Percentiles rank a stretch among this genome's conserved stretches.
These are phyloP conservation scores for Buxus sempervirens DNA, from an alignment of 164 flowering plant species.

Conservation along the genomic window DNA sequence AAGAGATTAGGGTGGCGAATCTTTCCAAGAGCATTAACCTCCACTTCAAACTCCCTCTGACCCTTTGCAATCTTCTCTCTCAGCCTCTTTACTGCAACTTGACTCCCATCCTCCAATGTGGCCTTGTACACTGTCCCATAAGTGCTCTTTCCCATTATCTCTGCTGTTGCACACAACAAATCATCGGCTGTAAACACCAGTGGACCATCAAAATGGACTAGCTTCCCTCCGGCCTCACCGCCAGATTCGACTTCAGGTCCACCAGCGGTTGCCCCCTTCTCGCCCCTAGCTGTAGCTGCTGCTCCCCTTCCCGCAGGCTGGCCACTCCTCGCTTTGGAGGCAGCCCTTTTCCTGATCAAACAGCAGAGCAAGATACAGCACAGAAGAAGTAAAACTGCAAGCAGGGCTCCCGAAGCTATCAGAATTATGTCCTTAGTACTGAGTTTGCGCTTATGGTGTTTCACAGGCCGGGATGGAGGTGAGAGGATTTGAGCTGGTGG, in stretches of 20 bases:
- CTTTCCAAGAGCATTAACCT: slow-evolving; percentile 70
- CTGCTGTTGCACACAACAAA: slow-evolving; percentile 91
- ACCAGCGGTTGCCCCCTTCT: slow-evolving; percentile 31
- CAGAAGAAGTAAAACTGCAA: slow-evolving; percentile 46
- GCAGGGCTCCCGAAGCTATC: slow-evolving; percentile 63
- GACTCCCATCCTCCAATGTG: slow-evolving; percentile 78
- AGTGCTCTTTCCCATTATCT: slow-evolving; percentile 92
- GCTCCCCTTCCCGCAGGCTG: slow-evolving; percentile 13
- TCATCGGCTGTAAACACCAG: slow-evolving; percentile 90
- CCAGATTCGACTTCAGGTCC: slow-evolving; percentile 52
- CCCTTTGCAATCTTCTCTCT: slow-evolving; percentile 84
- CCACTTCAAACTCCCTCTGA: slow-evolving; percentile 78
- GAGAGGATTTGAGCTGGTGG: slow-evolving; percentile 31
- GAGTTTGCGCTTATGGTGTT: slow-evolving; percentile 30
- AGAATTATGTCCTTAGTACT: slow-evolving; percentile 73
- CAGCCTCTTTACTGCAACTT: slow-evolving; percentile 90
- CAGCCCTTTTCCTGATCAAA: slow-evolving; percentile 53
- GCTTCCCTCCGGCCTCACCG: slow-evolving; percentile 75
- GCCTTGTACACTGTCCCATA: slow-evolving; percentile 96
- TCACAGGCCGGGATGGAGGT: slow-evolving; percentile 24
- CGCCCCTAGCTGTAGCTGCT: slow-evolving; percentile 26
- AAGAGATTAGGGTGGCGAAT: slow-evolving; percentile 76
- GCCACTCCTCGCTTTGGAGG: slow-evolving; percentile 29
- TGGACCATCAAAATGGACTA: slow-evolving; percentile 93
- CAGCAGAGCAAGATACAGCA: slow-evolving; percentile 68